These are phyloP conservation scores for Zalaria sp. DNA, from an alignment of 2,329 filamentous ascomycete species.

Conservation along the genomic window DNA sequence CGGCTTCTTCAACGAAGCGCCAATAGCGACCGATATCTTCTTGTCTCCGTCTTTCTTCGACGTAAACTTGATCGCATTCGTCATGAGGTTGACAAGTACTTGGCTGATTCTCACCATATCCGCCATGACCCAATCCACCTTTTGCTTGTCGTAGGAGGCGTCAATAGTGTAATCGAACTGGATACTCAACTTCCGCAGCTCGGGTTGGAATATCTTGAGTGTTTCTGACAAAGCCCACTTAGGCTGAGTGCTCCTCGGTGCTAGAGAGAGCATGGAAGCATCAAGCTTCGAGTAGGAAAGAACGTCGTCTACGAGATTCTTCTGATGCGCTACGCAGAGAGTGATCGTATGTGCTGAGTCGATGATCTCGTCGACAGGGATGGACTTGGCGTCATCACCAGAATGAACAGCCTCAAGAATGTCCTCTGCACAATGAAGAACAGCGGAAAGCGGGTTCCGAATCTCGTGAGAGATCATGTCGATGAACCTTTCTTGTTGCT, in stretches of 20 bases:
- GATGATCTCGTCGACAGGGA: conserved; percentile 10
- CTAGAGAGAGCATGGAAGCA: conserved; percentile 15
- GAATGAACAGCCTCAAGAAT: conserved; percentile 17
- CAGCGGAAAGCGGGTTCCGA: conserved; percentile 20
- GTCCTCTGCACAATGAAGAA: conserved; percentile 29
- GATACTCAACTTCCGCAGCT: conserved; percentile 16
- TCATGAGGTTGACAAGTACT: conserved; percentile 8
- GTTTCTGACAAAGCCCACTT: conserved; percentile 12
- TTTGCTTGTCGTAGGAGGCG: conserved; percentile 10
- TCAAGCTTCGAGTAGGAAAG: conserved; percentile 20
- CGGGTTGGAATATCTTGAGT: conserved; percentile 21
- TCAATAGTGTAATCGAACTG: conserved; percentile 15
- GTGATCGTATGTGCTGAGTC: conserved; percentile 22
- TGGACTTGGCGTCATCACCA: conserved; percentile 7
- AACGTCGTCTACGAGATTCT: conserved; percentile 26
- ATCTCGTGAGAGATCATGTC: conserved; percentile 30
- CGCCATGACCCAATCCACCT: conserved; percentile 8
- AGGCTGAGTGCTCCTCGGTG: conserved; percentile 13
- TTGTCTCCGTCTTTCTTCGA: conserved; percentile 6
- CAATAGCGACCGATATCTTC: conserved; percentile 10
- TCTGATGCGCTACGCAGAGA: conserved; percentile 29
- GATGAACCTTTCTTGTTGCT: conserved; percentile 32
- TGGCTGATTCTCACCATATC: conserved; percentile 8
- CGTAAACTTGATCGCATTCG: conserved; percentile 10
- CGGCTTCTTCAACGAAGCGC: conserved; percentile 17